Conservation (phyloP, 164 flowering plant genomes). For the Saururus chinensis region DNA sequence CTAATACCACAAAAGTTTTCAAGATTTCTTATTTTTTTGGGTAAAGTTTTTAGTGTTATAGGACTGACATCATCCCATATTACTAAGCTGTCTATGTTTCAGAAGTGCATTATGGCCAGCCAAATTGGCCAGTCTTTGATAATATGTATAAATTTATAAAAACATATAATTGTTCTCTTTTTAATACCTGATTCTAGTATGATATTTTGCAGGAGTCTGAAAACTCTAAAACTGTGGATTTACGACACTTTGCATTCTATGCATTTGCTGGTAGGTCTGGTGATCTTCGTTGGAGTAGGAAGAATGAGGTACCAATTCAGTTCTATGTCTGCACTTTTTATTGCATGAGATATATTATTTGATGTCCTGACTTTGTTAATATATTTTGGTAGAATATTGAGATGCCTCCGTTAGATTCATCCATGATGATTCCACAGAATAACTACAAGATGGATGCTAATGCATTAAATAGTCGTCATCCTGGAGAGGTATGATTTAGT, state of each 20-base stretch:
- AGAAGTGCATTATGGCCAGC: neutral
- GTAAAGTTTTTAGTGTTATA: too few species aligned
- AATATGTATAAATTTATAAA: neutral
- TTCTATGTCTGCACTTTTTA: neutral
- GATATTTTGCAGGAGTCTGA: constrained; percentile 37
- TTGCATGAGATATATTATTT: neutral
- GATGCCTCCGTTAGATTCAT: constrained; percentile 58
- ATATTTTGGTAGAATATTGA: constrained; percentile 42
- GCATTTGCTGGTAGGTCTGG: constrained; percentile 90
- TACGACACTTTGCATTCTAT: constrained; percentile 89
- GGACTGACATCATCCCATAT: too few species aligned
- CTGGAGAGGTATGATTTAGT: constrained; percentile 70
- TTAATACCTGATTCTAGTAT: neutral
- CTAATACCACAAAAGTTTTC: too few species aligned
- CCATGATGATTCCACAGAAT: constrained; percentile 88
- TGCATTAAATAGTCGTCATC: constrained; percentile 74
- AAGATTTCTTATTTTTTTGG: too few species aligned
- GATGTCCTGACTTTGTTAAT: neutral
- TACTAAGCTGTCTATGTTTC: too few species aligned
- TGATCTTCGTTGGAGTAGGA: constrained; percentile 59
- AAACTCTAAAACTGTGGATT: constrained; percentile 50
- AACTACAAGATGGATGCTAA: constrained; percentile 97
- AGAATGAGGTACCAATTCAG: constrained; percentile 51
- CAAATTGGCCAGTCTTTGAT: neutral
- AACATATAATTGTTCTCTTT: too few species aligned